phyloP scores from a whole-genome alignment of 108 stramenopile genomes.

The Aurantiochytrium sp. region DNA sequence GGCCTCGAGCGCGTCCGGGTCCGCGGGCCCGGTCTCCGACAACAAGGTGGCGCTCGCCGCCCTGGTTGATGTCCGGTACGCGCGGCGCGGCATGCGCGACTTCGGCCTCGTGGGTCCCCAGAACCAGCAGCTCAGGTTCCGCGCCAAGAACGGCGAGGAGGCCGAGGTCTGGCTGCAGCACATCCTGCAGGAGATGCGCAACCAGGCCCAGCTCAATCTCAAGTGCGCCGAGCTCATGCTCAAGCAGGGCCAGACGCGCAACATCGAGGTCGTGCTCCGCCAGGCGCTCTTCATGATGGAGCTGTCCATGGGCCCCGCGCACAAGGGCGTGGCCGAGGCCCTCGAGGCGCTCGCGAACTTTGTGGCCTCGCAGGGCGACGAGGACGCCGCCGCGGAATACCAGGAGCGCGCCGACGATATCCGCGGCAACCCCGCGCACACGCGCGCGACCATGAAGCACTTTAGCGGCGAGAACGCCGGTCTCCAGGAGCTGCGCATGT shows the following conservation, averaged over 20 bases:
- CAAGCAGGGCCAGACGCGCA: not conserved
- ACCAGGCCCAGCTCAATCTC: not conserved
- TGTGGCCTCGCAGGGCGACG: not conserved
- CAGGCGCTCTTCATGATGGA: slow-evolving; percentile 1
- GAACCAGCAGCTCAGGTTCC: not conserved
- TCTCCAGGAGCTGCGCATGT: not conserved
- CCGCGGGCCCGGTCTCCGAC: not conserved
- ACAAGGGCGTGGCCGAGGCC: not conserved
- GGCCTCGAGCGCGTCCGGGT: not conserved
- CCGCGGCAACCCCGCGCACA: not conserved
- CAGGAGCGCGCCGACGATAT: not conserved
- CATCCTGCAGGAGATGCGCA: slow-evolving; percentile 10
- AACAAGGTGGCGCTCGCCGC: not conserved
- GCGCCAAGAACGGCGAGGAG: slow-evolving; percentile 6
- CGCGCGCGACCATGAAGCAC: not conserved
- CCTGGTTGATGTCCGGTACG: not conserved
- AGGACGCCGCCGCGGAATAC: not conserved
- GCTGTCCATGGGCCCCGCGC: not conserved
- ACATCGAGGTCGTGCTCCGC: not conserved
- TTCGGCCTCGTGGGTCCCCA: not conserved
- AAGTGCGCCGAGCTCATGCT: not conserved
- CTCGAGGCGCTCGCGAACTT: not conserved
- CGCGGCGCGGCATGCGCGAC: not conserved
- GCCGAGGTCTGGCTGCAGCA: slow-evolving; percentile 22
- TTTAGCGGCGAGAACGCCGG: not conserved